A percentile compares a stretch with the other conserved stretches of the same genome.
phyloP scores from a whole-genome alignment of 768 basidiomycete genomes.

The Clitopilus passeckerianus region DNA sequence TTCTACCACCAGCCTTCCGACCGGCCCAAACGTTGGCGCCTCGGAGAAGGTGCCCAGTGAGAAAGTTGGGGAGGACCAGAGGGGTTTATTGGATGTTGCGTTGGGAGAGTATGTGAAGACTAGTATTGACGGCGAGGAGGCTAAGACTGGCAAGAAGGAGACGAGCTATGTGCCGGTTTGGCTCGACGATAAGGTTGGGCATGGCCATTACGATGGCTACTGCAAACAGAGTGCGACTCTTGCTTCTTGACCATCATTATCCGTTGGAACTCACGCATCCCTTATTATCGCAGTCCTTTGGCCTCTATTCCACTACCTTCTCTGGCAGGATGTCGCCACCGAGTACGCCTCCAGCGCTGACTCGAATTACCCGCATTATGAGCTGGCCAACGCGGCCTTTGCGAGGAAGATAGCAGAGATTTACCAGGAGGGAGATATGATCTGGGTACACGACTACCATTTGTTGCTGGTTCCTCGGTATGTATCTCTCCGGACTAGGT shows the following conservation, averaged over 20 bases:
- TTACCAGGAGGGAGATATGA: constrained; percentile 85
- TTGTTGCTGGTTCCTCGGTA: constrained; percentile 79
- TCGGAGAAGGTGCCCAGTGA: constrained; percentile 41
- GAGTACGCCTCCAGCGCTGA: constrained; percentile 80
- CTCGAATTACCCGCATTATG: constrained; percentile 75
- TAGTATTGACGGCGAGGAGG: constrained; percentile 48
- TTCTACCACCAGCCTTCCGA: background rate
- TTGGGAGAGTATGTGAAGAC: constrained; percentile 57
- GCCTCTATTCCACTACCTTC: constrained; percentile 97
- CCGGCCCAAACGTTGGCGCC: background rate
- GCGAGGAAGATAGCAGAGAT: constrained; percentile 68
- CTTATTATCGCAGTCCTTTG: constrained; percentile 83
- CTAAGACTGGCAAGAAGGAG: constrained; percentile 25
- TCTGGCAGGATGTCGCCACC: constrained; percentile 94
- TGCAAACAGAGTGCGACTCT: constrained; percentile 93
- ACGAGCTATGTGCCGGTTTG: constrained; percentile 86
- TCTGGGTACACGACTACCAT: constrained; percentile 97
- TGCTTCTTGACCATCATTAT: background rate
- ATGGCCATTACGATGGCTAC: constrained; percentile 95
- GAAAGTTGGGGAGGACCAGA: constrained; percentile 56
- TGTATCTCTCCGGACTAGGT: constrained; percentile 7
- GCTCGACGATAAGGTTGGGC: constrained; percentile 84
- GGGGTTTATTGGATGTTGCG: constrained; percentile 58
- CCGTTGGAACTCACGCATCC: background rate
- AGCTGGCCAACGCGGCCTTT: constrained; percentile 80